phyloP scores from a whole-genome alignment of 2,329 filamentous ascomycete species.

The Aspergillus sp. region DNA sequence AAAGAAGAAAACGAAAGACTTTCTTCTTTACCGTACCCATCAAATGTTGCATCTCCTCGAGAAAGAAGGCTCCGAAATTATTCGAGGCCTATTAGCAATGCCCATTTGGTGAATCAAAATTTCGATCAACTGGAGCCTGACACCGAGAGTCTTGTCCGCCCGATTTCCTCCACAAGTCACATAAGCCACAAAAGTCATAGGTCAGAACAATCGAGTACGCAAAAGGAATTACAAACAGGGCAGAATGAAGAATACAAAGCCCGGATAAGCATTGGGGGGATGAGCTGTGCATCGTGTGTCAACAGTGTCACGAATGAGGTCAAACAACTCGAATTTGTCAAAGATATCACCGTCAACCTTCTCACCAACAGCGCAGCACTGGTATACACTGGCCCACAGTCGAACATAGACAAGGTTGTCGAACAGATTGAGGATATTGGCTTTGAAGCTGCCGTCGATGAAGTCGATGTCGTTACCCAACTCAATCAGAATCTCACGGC shows the following conservation, averaged over 20 bases:
- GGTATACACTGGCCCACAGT: constrained; percentile 48
- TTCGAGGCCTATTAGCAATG: background rate
- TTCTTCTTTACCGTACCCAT: constrained; percentile 9
- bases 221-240: background rate
- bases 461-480: constrained; percentile 16
- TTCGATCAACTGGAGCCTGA: background rate
- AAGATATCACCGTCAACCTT: constrained; percentile 58
- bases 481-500: constrained; percentile 2
- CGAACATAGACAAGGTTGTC: constrained; percentile 42
- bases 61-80: background rate
- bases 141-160: constrained; percentile 2
- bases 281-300: constrained; percentile 68
- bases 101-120: background rate
- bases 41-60: constrained; percentile 8
- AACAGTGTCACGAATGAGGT: constrained; percentile 60
- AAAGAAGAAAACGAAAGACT: constrained; percentile 30
- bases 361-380: constrained; percentile 64
- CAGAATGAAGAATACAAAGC: constrained; percentile 18
- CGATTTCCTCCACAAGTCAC: background rate
- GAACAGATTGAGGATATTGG: constrained; percentile 48
- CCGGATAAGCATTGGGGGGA: constrained; percentile 57
- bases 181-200: background rate
- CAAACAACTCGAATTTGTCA: constrained; percentile 54
- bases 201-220: constrained; percentile 1
- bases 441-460: constrained; percentile 42